Evolutionary conservation across 2,329 filamentous ascomycete species (phyloP), one percentile per base, ranked within the genome.

Genomic region (Sporothrix curviconia): DNA sequence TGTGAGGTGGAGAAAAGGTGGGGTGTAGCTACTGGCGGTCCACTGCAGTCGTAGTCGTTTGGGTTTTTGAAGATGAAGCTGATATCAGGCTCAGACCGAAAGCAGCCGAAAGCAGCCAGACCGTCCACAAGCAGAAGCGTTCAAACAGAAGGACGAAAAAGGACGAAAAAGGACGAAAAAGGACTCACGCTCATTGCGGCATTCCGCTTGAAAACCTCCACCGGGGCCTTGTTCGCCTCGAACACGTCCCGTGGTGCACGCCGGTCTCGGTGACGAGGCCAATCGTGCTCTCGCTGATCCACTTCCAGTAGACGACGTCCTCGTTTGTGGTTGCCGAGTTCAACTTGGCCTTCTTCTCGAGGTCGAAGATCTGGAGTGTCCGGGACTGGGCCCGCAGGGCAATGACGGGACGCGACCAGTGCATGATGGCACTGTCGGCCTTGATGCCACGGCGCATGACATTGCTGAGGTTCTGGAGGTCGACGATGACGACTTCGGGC

Each of bases 381-480:
- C 91, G 84, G 63, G 87, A 88, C 73, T 96, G 90, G 50, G 94
- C 92, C 77, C 95, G 96, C 65, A 99, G 83, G 62, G 95, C 94
- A 69, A 99, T 97, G 72, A 99, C 90, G 73, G 96, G 90, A 72
- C 87, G 89, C 66, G 82, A 87, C 90, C 90, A 96, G 83, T 99
- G 94, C 94, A 99, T 97, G 72, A 99, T 96, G 67, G 95, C 94
- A 83, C 92, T 97, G 77, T 99, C 94, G 69, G 94, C 94, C 80
- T 96, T 97, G 79, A 99, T 99, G 50, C 92, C 90, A 71, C 92
- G 85, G 68, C 89, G 87, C 66, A 90, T 94, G 72, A 96, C 85
- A 78, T 94, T 92, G 83, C 96, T 96, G 77, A 86, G 86, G 76
- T 96, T 95, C 76, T 97, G 96, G 70, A 99, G 87, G 75, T 99